phyloP scores from a whole-genome alignment of 179 eudicot species.

The Gypsophila paniculata region DNA sequence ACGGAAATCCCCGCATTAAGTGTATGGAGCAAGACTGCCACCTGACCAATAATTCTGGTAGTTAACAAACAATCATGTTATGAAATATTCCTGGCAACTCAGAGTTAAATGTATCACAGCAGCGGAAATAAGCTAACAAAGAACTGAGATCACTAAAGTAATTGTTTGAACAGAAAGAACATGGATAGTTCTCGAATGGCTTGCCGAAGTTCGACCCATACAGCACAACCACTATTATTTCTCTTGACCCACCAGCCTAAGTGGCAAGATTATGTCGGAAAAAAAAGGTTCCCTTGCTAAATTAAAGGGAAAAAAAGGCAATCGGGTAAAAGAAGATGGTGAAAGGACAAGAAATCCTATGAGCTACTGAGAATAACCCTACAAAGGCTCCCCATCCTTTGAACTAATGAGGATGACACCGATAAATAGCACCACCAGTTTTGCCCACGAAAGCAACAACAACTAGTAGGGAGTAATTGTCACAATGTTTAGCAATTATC shows the following conservation, averaged over 20 bases:
- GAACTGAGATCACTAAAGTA: not conserved
- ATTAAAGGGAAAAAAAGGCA: too few relatives aligned
- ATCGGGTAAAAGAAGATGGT: too few relatives aligned
- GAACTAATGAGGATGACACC: not conserved
- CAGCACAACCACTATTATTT: not conserved
- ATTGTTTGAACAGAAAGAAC: not conserved
- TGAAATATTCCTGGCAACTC: not conserved
- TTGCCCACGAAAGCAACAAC: not conserved
- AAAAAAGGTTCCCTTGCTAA: too few relatives aligned
- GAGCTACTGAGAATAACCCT: not conserved
- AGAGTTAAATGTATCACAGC: not conserved
- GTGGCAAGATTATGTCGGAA: not conserved
- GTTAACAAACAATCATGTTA: constrained; percentile 14
- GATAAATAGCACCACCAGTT: not conserved
- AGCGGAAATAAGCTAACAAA: not conserved
- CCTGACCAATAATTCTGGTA: constrained; percentile 40
- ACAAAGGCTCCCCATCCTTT: not conserved
- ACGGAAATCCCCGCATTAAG: constrained; percentile 54
- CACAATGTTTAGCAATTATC: not conserved
- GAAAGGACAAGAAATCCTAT: not conserved
- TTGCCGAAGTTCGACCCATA: not conserved
- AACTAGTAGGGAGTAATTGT: not conserved
- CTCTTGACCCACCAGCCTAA: not conserved
- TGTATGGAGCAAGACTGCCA: constrained; percentile 59
- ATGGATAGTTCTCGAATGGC: not conserved